Conservation (phyloP, 2,329 filamentous ascomycete genomes). For the Leptographium lundbergii region DNA sequence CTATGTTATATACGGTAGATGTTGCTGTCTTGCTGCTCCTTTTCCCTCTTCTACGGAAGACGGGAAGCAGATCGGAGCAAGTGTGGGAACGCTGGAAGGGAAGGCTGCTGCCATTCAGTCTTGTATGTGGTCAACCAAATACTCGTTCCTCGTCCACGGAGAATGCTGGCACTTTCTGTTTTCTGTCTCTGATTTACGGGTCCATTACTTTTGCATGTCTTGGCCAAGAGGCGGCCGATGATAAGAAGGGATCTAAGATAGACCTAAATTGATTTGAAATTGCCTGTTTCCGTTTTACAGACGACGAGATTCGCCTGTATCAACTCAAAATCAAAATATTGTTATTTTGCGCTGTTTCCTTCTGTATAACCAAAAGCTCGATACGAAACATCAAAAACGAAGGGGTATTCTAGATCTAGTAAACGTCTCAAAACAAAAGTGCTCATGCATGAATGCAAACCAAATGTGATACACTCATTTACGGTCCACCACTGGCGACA, state of each 20-base stretch:
- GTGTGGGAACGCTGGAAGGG: not conserved
- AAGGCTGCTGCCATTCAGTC: not conserved
- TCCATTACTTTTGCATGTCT: not conserved
- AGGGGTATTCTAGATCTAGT: not conserved
- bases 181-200: not conserved
- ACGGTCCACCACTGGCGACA: not conserved
- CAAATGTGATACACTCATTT: not conserved
- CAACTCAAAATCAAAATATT: not conserved
- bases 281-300: too few species aligned
- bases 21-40: not conserved
- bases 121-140: not conserved
- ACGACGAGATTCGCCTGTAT: too few species aligned
- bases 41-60: not conserved
- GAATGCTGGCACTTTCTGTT: not conserved
- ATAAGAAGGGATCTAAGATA: too few species aligned
- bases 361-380: not conserved
- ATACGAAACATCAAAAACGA: not conserved
- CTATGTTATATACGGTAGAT: not conserved
- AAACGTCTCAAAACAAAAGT: not conserved
- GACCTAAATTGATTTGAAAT: too few species aligned
- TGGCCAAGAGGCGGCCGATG: too few species aligned
- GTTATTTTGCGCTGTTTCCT: not conserved
- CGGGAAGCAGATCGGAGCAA: not conserved
- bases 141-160: not conserved
- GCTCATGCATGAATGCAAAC: not conserved